Base-by-base conservation (phyloP, 768 basidiomycete species). In the Mycena rebaudengoi region DNA sequence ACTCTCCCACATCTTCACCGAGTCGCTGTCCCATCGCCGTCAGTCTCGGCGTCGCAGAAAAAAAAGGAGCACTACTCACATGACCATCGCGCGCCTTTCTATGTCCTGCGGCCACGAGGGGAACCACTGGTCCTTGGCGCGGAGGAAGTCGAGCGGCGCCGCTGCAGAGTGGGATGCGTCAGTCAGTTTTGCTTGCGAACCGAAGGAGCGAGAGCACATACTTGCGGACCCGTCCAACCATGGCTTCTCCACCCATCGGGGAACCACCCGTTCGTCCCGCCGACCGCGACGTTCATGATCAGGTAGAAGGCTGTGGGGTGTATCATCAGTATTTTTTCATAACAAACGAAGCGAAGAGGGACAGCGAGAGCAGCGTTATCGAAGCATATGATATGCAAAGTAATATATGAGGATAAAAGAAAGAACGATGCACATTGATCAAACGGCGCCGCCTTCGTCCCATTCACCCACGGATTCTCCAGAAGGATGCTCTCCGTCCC, bases 191-290 rank as follows among this genome's bases (percentile, higher is more conserved):
- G 40, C 28, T 26, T 12, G 41, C 5, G 16, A 28, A 49, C 16
- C 16, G 51, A 14, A 41, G 59, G 21, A 48, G 52, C 26, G 41
- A 45, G 62, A 60, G 51, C 45, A 44, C 83, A 66, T 65, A 86
- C 85, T 84, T 35, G 65, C 73, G 0, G 91, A 90, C 29, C 84
- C 85, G 73, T 94, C 91, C 48, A 93, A 72, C 93, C 93, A 95
- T 3, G 92, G 92, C 77, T 95, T 95, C 70, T 86, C 88, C n/a
- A 78, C 44, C 86, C 86, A 73, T 98, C 95, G 6, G 92, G 92
- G 86, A 96, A 96, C 93, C 93, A 96, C 5, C 95, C 95, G 71
- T 89, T 94, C 23, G 93, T 96, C 2, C 94, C 92, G 8, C 95
- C 95, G 33, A 94, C 90, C 8, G 88, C 94, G 51, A 96, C 85